Evolutionary conservation across 2,329 filamentous ascomycete genomes (phyloP).

Genomic region (Ciborinia camelliae): DNA sequence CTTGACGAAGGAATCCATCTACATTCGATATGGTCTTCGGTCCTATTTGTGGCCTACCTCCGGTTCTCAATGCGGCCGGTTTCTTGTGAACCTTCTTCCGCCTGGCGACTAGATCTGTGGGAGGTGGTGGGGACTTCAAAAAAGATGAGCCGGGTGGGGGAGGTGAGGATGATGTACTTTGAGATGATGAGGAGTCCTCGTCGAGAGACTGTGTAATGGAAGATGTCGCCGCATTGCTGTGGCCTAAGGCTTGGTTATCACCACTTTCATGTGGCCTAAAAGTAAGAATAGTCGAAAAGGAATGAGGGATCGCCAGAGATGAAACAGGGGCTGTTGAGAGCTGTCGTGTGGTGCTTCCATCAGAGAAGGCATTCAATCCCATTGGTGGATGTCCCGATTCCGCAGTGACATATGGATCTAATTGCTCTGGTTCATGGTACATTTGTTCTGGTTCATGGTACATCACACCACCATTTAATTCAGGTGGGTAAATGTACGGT

Average conservation of each 20-base stretch:
- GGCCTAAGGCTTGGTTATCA: slow-evolving; percentile 28
- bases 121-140: slow-evolving; percentile 35
- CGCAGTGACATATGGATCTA: slow-evolving; percentile 19
- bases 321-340: slow-evolving; percentile 27
- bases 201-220: slow-evolving; percentile 15
- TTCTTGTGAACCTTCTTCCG: slow-evolving; percentile 36
- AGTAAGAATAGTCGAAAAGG: slow-evolving; percentile 21
- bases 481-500: too few relatives aligned
- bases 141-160: slow-evolving; percentile 30
- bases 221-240: slow-evolving; percentile 22
- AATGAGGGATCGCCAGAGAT: slow-evolving; percentile 26
- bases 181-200: slow-evolving; percentile 28
- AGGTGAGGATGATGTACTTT: slow-evolving; percentile 24
- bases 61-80: slow-evolving; percentile 34
- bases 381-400: slow-evolving; percentile 27
- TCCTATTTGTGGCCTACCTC: slow-evolving; percentile 30
- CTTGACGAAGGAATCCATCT: slow-evolving; percentile 32
- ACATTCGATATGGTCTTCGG: slow-evolving; percentile 36
- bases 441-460: too few relatives aligned
- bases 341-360: slow-evolving; percentile 2
- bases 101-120: slow-evolving; percentile 35
- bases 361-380: slow-evolving; percentile 26
- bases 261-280: slow-evolving; percentile 21
- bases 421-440: slow-evolving; percentile 1
- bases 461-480: too few relatives aligned